These are phyloP conservation scores for Besnoitia besnoiti DNA, from an alignment of 169 alveolate genomes.

Conservation along the genomic window DNA sequence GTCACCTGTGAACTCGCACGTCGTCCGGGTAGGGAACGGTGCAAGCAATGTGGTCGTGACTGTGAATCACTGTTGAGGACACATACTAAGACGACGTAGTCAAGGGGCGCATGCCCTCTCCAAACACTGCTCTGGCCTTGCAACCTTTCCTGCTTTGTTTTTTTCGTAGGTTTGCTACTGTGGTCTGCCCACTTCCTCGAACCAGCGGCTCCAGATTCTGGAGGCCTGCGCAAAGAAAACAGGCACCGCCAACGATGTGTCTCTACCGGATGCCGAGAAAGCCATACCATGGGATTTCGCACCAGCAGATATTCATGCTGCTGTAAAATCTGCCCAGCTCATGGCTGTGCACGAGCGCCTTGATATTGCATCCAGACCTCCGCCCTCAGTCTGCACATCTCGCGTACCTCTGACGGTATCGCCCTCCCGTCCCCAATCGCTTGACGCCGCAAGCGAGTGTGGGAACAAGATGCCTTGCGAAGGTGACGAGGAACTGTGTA, in stretches of 20 bases:
- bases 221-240: background rate
- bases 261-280: background rate
- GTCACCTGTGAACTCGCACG: background rate
- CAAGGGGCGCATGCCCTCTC: no score
- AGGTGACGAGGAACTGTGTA: background rate
- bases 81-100: no score
- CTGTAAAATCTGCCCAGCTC: background rate
- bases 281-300: background rate
- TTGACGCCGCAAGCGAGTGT: background rate
- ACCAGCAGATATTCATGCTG: constrained; percentile 24
- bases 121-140: no score
- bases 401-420: background rate
- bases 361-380: background rate
- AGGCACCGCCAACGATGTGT: background rate
- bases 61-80: no score
- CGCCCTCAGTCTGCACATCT: background rate
- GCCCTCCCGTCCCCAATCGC: background rate
- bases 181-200: constrained; percentile 8
- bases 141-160: no score
- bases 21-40: background rate
- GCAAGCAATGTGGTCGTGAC: no score
- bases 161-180: constrained; percentile 23
- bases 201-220: background rate
- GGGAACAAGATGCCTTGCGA: background rate
- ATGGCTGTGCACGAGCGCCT: constrained; percentile 24